These are phyloP conservation scores for Oryza nivara DNA, from an alignment of 176 grass and related monocot species.

Conservation along the genomic window DNA sequence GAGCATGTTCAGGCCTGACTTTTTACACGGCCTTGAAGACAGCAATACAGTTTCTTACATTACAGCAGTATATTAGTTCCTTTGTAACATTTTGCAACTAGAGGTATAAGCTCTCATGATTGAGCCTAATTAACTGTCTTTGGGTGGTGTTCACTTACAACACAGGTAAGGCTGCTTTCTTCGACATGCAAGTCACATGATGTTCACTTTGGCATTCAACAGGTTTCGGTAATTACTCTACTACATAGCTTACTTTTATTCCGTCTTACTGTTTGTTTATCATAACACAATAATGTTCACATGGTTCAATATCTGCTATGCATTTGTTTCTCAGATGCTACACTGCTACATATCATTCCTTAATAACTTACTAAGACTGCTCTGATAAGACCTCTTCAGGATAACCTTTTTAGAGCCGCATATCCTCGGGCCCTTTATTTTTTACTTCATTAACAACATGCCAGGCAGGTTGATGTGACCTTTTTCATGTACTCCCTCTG, in stretches of 20 bases:
- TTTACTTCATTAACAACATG: background rate
- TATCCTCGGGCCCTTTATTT: background rate
- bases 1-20: background rate
- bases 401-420: background rate
- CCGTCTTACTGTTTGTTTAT: background rate
- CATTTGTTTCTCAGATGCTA: slow-evolving; percentile 16
- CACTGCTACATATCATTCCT: background rate
- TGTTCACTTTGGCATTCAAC: background rate
- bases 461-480: background rate
- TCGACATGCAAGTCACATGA: background rate
- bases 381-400: slow-evolving; percentile 4
- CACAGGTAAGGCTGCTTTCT: background rate
- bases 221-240: slow-evolving; percentile 21
- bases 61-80: background rate
- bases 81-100: background rate
- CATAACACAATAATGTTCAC: background rate
- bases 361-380: background rate
- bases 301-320: background rate
- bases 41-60: background rate
- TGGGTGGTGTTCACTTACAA: background rate
- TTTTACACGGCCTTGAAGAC: background rate
- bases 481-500: background rate
- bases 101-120: background rate
- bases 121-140: slow-evolving; percentile 24
- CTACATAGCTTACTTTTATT: background rate